Conservation (phyloP, 73 alveolate species). For the Tetrahymena malaccensis region DNA sequence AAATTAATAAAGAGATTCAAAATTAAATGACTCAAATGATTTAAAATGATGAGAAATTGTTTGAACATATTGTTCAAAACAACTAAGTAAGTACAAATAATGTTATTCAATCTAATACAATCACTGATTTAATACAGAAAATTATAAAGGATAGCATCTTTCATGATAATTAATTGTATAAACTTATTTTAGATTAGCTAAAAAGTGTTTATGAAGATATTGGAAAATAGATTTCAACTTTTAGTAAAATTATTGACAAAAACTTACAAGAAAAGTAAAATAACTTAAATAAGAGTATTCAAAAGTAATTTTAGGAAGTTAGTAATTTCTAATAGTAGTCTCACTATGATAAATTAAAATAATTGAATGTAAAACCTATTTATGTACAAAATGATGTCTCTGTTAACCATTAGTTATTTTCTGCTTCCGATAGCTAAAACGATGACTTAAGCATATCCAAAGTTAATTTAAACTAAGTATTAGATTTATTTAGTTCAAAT, state of each 20-base stretch:
- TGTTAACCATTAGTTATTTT: not conserved
- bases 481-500: not conserved
- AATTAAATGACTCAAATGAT: not conserved
- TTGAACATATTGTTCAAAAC: not conserved
- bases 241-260: not conserved
- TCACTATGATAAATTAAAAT: not conserved
- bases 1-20: not conserved
- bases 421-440: not conserved
- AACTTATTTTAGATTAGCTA: not conserved
- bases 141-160: not conserved
- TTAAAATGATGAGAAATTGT: not conserved
- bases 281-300: not conserved
- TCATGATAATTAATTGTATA: not conserved
- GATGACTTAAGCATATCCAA: not conserved
- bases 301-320: no score
- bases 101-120: not conserved
- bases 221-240: not conserved
- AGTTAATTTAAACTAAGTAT: not conserved
- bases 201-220: not conserved
- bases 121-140: not conserved
- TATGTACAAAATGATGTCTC: not conserved
- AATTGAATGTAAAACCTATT: not conserved
- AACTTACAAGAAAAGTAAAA: not conserved
- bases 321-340: not conserved
- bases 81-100: not conserved